A percentile compares a stretch with the other conserved stretches of the same genome.
phyloP scores from a whole-genome alignment of 148 eudicot species.

The Fagopyrum esculentum region DNA sequence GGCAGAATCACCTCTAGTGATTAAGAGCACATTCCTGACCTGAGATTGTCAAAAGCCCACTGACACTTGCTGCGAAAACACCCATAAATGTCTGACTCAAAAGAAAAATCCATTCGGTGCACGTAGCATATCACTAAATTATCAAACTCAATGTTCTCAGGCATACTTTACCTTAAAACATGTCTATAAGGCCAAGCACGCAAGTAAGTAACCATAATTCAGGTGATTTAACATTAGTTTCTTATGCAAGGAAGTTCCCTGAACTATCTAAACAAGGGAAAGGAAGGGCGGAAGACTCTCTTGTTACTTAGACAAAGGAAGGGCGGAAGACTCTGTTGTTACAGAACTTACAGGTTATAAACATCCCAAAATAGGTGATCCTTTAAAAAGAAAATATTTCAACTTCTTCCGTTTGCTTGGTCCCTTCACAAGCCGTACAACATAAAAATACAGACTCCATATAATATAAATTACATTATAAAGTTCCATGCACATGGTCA shows the following conservation, averaged over 20 bases:
- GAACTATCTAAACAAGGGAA: no score
- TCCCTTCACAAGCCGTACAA: no score
- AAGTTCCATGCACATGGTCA: slow-evolving; percentile 1
- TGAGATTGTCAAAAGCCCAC: neutral
- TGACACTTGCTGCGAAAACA: neutral
- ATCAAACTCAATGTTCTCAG: neutral
- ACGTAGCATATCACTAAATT: neutral
- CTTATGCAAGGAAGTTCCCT: no score
- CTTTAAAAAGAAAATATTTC: no score
- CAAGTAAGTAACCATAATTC: neutral
- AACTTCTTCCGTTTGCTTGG: no score
- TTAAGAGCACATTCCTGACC: neutral
- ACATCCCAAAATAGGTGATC: neutral
- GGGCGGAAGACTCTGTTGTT: no score
- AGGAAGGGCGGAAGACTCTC: no score
- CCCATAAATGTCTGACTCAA: neutral
- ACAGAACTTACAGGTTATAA: no score
- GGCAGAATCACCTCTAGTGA: neutral
- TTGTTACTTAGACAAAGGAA: no score
- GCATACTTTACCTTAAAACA: neutral
- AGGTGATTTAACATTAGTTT: neutral
- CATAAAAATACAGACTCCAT: no score
- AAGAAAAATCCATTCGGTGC: neutral
- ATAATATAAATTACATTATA: no score
- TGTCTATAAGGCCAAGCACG: neutral